These are phyloP conservation scores for Gastrolobium villosum DNA, from an alignment of 306 rosid genomes.

Conservation along the genomic window DNA sequence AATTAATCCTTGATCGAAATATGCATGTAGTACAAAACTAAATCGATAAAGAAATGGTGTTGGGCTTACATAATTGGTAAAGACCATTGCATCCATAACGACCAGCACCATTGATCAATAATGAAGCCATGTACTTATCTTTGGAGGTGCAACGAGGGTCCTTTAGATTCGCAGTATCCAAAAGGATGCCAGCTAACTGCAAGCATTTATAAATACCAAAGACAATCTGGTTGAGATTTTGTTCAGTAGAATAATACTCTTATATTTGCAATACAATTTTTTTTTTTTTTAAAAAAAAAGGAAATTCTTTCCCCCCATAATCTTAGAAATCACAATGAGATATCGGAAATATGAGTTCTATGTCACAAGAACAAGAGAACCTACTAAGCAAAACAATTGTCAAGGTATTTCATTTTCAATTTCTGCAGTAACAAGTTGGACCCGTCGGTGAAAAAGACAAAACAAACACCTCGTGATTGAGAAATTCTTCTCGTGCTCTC, in stretches of 20 bases:
- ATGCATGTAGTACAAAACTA: constrained; percentile 2
- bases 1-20: neutral
- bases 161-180: constrained; percentile 71
- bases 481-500: too few species aligned
- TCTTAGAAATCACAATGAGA: neutral
- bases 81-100: constrained; percentile 85
- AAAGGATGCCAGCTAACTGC: constrained; percentile 84
- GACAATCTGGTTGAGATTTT: neutral
- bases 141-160: constrained; percentile 65
- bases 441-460: neutral
- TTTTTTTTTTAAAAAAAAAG: neutral
- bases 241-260: neutral
- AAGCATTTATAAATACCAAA: constrained; percentile 36
- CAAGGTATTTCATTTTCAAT: neutral
- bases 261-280: neutral
- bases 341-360: neutral
- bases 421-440: neutral
- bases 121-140: constrained; percentile 83
- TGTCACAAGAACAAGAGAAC: neutral
- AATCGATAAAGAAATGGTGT: constrained; percentile 35
- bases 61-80: constrained; percentile 70
- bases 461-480: neutral
- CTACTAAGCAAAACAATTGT: neutral
- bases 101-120: constrained; percentile 89
- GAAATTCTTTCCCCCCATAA: neutral